Conservation (phyloP, 2,329 filamentous ascomycete species). For the Neofusicoccum laricinum region DNA sequence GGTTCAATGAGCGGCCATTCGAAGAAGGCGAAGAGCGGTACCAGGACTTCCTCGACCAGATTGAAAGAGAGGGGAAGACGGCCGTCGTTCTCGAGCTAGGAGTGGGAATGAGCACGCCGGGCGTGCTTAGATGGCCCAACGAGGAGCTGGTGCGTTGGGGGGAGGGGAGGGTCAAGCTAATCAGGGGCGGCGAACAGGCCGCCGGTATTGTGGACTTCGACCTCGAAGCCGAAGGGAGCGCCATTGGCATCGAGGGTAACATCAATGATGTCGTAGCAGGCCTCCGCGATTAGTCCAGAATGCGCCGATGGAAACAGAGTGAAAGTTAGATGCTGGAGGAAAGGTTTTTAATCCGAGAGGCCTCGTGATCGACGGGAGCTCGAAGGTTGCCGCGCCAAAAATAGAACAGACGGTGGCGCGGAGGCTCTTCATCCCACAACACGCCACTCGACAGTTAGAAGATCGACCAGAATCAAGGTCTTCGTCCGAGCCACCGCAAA, state of each 20-base stretch:
- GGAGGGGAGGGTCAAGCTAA: conserved; percentile 21
- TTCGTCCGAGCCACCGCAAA: too few relatives aligned
- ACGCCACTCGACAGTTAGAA: too few relatives aligned
- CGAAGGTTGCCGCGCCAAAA: not conserved
- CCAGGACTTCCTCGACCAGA: conserved; percentile 20
- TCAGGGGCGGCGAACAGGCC: conserved; percentile 20
- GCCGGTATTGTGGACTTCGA: not conserved
- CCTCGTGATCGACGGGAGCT: not conserved
- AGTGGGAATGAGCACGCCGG: conserved; percentile 26
- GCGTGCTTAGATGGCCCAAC: conserved; percentile 25
- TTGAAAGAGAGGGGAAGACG: conserved; percentile 18
- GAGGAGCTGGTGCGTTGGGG: conserved; percentile 23
- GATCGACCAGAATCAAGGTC: too few relatives aligned
- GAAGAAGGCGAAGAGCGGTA: conserved; percentile 22
- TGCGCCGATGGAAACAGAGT: not conserved
- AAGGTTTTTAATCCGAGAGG: not conserved
- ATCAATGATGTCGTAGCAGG: not conserved
- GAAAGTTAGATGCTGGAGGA: not conserved
- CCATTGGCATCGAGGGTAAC: not conserved
- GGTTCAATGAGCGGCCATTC: conserved; percentile 29
- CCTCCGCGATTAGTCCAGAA: not conserved
- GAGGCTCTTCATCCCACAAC: too few relatives aligned
- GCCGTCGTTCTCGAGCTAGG: conserved; percentile 25
- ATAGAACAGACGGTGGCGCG: not conserved
- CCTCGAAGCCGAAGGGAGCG: not conserved